Evolutionary conservation across 495 filamentous ascomycete genomes (phyloP).

Genomic region (Lasiosphaeria miniovina): DNA sequence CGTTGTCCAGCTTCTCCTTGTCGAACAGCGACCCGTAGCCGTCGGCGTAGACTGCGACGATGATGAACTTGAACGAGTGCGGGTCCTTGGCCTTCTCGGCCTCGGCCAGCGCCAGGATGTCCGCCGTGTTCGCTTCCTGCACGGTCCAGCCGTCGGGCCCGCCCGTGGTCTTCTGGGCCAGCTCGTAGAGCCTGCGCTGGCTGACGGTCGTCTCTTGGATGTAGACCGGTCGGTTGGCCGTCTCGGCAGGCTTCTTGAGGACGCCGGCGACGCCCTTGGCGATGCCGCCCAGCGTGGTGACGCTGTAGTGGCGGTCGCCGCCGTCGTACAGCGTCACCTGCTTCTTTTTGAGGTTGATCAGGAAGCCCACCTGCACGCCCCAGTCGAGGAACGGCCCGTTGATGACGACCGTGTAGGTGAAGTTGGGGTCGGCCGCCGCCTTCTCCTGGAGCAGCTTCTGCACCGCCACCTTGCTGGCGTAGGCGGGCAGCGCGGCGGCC

Average conservation of each 20-base stretch:
- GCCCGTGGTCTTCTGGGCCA: constrained; percentile 16
- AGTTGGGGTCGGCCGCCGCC: constrained; percentile 23
- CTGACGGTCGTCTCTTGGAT: constrained; percentile 38
- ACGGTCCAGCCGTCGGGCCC: constrained; percentile 6
- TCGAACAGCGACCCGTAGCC: constrained; percentile 9
- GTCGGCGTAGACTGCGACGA: constrained; percentile 1
- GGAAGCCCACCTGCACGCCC: constrained; percentile 33
- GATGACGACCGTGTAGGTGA: constrained; percentile 45
- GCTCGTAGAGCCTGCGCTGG: constrained; percentile 43
- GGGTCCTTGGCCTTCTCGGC: constrained; percentile 9
- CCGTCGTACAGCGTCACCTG: constrained; percentile 43
- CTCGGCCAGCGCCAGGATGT: constrained; percentile 1
- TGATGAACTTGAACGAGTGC: constrained; percentile 6
- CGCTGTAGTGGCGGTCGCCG: constrained; percentile 41
- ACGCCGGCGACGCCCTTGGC: constrained; percentile 43
- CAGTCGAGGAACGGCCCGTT: constrained; percentile 44
- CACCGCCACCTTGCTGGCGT: constrained; percentile 39
- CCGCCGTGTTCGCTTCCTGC: constrained; percentile 1
- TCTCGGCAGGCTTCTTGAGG: constrained; percentile 44
- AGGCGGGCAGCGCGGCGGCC: constrained; percentile 38
- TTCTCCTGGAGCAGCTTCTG: constrained; percentile 38
- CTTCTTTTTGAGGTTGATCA: constrained; percentile 36
- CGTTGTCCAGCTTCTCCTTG: constrained; percentile 7
- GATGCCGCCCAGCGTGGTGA: constrained; percentile 36
- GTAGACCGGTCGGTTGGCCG: constrained; percentile 45